Conservation (phyloP, 176 grass and related monocot genomes). For the Urochloa ruziziensis region DNA sequence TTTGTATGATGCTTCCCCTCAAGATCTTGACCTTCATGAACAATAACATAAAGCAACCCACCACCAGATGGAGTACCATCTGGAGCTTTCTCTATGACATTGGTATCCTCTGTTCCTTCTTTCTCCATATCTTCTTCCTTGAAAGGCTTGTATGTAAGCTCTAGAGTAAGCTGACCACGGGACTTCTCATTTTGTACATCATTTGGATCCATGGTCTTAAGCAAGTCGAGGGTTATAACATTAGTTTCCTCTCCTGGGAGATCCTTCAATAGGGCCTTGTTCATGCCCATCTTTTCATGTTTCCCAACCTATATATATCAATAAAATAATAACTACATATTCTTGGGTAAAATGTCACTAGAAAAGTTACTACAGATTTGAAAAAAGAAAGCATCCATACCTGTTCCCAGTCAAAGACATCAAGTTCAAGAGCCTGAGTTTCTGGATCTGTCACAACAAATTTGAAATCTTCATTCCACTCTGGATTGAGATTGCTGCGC, state of each 20-base stretch:
- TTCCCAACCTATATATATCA: slow-evolving; percentile 63
- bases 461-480: slow-evolving; percentile 93
- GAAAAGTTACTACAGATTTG: slow-evolving; percentile 15
- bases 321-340: not conserved
- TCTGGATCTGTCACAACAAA: slow-evolving; percentile 84
- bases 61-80: slow-evolving; percentile 70
- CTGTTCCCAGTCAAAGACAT: slow-evolving; percentile 94
- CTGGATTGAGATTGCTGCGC: slow-evolving; percentile 85
- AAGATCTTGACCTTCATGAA: slow-evolving; percentile 89
- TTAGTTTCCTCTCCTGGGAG: slow-evolving; percentile 62
- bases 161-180: slow-evolving; percentile 66
- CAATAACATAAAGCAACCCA: slow-evolving; percentile 71
- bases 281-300: slow-evolving; percentile 88
- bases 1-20: slow-evolving; percentile 96
- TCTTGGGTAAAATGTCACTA: not conserved
- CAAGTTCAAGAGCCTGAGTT: slow-evolving; percentile 64
- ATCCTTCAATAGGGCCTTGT: slow-evolving; percentile 61
- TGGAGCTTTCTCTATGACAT: slow-evolving; percentile 56
- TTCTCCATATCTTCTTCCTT: slow-evolving; percentile 71
- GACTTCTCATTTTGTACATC: slow-evolving; percentile 79
- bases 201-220: slow-evolving; percentile 71
- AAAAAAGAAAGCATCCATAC: slow-evolving; percentile 42
- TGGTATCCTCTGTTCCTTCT: slow-evolving; percentile 30
- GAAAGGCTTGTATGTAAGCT: slow-evolving; percentile 78
- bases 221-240: slow-evolving; percentile 66